Conservation (phyloP, 129 eudicot species). For the Daucus carota region DNA sequence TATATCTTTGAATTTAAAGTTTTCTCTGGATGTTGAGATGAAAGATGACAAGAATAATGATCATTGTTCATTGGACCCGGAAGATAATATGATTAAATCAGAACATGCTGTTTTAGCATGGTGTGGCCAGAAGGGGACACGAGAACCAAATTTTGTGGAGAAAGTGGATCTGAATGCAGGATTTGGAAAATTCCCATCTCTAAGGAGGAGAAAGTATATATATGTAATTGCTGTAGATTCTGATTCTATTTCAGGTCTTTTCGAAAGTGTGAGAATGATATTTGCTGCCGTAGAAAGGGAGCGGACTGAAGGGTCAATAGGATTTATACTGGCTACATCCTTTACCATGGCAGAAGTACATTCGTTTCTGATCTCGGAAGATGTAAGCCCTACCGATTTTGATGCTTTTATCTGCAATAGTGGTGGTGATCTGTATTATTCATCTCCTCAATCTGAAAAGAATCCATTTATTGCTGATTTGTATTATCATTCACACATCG, state of each 20-base stretch:
- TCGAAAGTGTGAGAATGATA: constrained; percentile 42
- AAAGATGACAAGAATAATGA: constrained; percentile 26
- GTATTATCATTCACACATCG: constrained; percentile 88
- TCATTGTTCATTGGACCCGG: constrained; percentile 32
- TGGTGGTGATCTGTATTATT: constrained; percentile 84
- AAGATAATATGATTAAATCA: constrained; percentile 43
- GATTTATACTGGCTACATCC: constrained; percentile 83
- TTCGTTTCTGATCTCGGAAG: constrained; percentile 56
- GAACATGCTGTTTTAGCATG: constrained; percentile 63
- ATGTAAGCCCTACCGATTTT: constrained; percentile 61
- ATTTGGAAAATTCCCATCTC: constrained; percentile 61
- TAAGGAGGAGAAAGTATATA: constrained; percentile 64
- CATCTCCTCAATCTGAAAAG: constrained; percentile 62
- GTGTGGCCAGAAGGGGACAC: constrained; percentile 40
- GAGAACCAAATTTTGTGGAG: constrained; percentile 34
- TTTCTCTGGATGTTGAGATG: constrained; percentile 70
- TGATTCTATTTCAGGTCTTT: constrained; percentile 35
- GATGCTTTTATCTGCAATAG: constrained; percentile 95
- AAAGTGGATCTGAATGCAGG: constrained; percentile 43
- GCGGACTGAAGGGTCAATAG: constrained; percentile 61
- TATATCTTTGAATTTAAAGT: constrained; percentile 74
- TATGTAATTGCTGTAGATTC: constrained; percentile 70
- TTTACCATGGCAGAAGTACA: constrained; percentile 68
- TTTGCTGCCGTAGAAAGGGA: constrained; percentile 69
- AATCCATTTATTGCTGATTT: constrained; percentile 72